Evolutionary conservation across 352 stramenopile genomes (phyloP).

Genomic region (Globisporangium carolinianum): DNA sequence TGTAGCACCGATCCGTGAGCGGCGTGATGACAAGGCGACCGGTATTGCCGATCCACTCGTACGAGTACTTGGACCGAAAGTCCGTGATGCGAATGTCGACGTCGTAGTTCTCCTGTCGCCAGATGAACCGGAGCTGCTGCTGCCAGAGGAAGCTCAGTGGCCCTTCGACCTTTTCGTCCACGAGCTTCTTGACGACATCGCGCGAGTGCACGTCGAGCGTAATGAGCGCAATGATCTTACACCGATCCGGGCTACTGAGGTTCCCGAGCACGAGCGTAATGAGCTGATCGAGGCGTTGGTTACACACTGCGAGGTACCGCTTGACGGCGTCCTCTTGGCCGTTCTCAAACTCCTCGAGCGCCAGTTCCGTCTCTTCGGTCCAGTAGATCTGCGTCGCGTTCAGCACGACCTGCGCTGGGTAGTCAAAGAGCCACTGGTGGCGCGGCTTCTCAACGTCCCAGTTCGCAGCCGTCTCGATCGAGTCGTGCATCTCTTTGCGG

Average conservation of each 20-base stretch:
- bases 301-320: conserved; percentile 72
- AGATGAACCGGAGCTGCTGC: conserved; percentile 85
- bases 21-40: conserved; percentile 94
- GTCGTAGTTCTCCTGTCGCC: conserved; percentile 91
- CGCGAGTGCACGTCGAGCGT: conserved; percentile 94
- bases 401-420: conserved; percentile 87
- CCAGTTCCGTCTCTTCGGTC: conserved; percentile 95
- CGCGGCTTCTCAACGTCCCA: conserved; percentile 95
- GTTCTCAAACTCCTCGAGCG: conserved; percentile 84
- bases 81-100: conserved; percentile 96
- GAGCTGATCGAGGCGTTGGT: conserved; percentile 84
- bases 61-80: conserved; percentile 92
- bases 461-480: conserved; percentile 79
- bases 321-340: conserved; percentile 85
- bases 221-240: conserved; percentile 95
- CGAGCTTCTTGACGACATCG: conserved; percentile 89
- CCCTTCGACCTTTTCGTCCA: conserved; percentile 86
- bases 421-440: conserved; percentile 97
- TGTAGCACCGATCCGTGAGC: conserved; percentile 95
- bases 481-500: conserved; percentile 83
- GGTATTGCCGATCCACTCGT: conserved; percentile 87
- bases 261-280: conserved; percentile 90
- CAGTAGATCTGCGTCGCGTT: conserved; percentile 91
- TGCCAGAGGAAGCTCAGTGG: conserved; percentile 86
- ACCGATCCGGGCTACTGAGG: conserved; percentile 83